Base-by-base conservation (phyloP, 345 rosid species). In the Ceriops zippeliana region DNA sequence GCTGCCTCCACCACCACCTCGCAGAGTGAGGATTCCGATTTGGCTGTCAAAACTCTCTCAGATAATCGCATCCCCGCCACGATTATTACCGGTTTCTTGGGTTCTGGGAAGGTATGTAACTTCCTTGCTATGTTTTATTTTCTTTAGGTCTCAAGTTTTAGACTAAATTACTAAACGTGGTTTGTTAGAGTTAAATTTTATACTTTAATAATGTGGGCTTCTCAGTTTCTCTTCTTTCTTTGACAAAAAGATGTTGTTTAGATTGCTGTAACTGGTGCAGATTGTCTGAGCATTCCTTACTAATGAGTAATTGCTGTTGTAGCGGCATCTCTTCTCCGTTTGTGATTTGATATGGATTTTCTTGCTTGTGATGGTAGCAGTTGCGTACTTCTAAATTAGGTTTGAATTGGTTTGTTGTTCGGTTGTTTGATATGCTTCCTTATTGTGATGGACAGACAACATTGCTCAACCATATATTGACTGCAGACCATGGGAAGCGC, bases 401-500 rank as follows among this genome's bases (percentile, higher is more conserved):
- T 42, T 11, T 42, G 47, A 42, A 54, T 54, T 54, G 9, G 5
- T 54, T 2, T 24, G 24, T 10, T 27, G 28, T 54, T 54, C 8
- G 28, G 28, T 27, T 57, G 20, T 49, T 22, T 65, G 35, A 67
- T 34, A 15, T 60, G 31, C 19, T 58, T 61, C 0, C 24, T 7
- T 73, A 52, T 78, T 24, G 26, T 24, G 26, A 24, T 24, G 73
- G 68, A 68, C 89, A 89, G 97, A 89, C 99, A 49, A 95, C 99
- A 21, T 82, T 91, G 66, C 87, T 91, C 70, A 95, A 95, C 78
- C 97, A 89, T 74, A 95, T 89, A 31, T 76, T 91, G 85, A 95
- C 96, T n/a, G 93, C 91, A 54, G 89, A 95, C 68, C 97, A 95
- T 73, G 97, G 99, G 70, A 95, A 91, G 85, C 90, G 91, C 32